Percentiles rank a stretch among this genome's conserved stretches.
Evolutionary conservation across 768 basidiomycete genomes (phyloP).

Genomic region (Mycena polygramma): DNA sequence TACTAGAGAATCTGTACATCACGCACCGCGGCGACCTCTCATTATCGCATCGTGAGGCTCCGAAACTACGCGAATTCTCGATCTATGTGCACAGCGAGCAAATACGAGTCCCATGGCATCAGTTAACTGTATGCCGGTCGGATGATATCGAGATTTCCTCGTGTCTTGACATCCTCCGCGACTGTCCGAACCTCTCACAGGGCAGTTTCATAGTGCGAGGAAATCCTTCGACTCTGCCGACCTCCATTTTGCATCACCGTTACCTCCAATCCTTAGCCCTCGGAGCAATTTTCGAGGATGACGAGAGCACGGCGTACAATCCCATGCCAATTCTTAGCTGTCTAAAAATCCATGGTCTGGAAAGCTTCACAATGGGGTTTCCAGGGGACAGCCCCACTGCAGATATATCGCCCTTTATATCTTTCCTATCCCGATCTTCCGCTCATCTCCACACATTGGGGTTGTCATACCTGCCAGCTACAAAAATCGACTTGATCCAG

Average conservation of each 20-base stretch:
- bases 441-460: neutral
- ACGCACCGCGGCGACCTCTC: no score
- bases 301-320: neutral
- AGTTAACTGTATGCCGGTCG: neutral
- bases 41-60: no score
- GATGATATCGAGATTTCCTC: neutral
- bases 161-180: neutral
- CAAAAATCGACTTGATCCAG: neutral
- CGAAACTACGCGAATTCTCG: no score
- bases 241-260: neutral
- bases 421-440: neutral
- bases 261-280: neutral
- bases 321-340: neutral
- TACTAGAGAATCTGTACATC: no score
- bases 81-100: no score
- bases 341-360: neutral
- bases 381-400: neutral
- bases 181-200: constrained; percentile 1
- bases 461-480: neutral
- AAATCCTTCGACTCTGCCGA: no score
- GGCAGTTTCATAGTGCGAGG: neutral
- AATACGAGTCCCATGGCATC: neutral
- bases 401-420: neutral
- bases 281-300: neutral
- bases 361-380: neutral